Evolutionary conservation across 306 rosid species (phyloP).

Genomic region (Rubus parviflorus): DNA sequence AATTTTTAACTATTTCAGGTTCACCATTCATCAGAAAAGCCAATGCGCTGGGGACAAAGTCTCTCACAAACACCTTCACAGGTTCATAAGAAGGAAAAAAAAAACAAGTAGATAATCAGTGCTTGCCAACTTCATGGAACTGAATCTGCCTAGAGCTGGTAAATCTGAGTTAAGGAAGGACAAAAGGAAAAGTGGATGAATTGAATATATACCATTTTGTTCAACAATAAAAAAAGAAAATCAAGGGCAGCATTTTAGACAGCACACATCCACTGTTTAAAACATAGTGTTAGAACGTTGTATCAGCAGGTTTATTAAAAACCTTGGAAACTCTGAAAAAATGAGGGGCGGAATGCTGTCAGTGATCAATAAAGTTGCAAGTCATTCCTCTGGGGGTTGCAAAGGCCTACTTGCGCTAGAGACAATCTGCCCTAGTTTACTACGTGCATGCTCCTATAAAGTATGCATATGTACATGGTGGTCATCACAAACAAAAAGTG

Average conservation of each 20-base stretch:
- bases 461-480: background rate
- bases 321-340: background rate
- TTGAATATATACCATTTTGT: background rate
- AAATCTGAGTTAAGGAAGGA: background rate
- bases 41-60: conserved; percentile 87
- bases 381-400: background rate
- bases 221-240: background rate
- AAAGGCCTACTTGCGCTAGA: background rate
- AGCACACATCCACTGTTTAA: background rate
- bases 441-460: background rate
- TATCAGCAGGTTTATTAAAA: background rate
- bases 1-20: conserved; percentile 75
- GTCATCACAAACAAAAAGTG: background rate
- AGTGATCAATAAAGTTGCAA: background rate
- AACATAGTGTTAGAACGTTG: background rate
- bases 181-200: background rate
- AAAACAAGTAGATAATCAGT: conserved; percentile 17
- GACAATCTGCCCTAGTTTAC: background rate
- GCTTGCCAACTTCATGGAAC: conserved; percentile 1
- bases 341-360: background rate
- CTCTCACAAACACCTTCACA: conserved; percentile 85
- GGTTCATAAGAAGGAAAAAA: conserved; percentile 1
- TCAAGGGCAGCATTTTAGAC: background rate
- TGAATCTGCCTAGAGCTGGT: background rate
- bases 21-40: conserved; percentile 85